Conservation (phyloP, 2,329 filamentous ascomycete species). For the Magnaporthiopsis poae region DNA sequence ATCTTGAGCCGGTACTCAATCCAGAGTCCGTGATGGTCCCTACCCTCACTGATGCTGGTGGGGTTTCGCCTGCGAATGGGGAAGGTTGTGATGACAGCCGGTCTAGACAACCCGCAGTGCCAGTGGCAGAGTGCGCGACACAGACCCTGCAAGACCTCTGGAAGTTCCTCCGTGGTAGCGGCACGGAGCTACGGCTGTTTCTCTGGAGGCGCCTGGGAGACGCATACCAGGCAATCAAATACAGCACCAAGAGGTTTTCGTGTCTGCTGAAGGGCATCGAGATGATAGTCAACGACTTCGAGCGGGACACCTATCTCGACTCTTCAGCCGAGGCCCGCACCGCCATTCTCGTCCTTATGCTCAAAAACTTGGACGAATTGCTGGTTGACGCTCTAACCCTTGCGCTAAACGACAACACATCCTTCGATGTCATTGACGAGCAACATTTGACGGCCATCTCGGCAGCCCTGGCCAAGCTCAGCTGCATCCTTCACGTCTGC, state of each 20-base stretch:
- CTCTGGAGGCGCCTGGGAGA: conserved; percentile 86
- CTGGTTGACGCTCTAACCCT: conserved; percentile 61
- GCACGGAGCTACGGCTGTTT: conserved; percentile 72
- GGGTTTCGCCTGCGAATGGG: conserved; percentile 6
- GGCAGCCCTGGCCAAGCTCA: conserved; percentile 59
- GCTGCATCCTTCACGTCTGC: conserved; percentile 67
- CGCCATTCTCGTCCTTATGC: conserved; percentile 58
- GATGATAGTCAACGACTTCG: conserved; percentile 58
- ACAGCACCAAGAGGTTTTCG: conserved; percentile 77
- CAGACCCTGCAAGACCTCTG: conserved; percentile 65
- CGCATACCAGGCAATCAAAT: conserved; percentile 76
- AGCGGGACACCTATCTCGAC: conserved; percentile 52
- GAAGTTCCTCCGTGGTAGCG: conserved; percentile 73
- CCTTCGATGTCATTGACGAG: conserved; percentile 77
- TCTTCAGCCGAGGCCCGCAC: conserved; percentile 56
- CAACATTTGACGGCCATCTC: conserved; percentile 66
- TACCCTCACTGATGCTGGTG: conserved; percentile 10
- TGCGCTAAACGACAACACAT: conserved; percentile 54
- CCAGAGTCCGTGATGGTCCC: conserved; percentile 45
- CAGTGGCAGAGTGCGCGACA: conserved; percentile 42
- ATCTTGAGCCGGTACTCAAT: conserved; percentile 82
- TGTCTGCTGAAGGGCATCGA: conserved; percentile 80
- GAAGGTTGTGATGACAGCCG: conserved; percentile 14
- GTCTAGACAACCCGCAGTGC: conserved; percentile 15
- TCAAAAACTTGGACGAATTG: conserved; percentile 71